These are phyloP conservation scores for Eruca vesicaria DNA, from an alignment of 441 rosid genomes.

Conservation along the genomic window DNA sequence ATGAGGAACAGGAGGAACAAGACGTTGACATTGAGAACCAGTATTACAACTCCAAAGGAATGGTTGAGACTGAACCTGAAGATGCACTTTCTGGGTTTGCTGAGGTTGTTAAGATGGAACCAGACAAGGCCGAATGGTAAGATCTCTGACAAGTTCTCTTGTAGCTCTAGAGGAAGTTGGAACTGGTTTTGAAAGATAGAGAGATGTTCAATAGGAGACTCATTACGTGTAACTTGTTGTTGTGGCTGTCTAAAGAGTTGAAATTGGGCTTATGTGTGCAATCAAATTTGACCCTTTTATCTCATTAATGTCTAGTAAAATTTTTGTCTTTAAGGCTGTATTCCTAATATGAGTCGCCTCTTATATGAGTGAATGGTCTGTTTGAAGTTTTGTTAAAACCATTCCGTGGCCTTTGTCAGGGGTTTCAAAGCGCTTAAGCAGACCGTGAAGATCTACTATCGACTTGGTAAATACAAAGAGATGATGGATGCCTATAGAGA, in stretches of 20 bases:
- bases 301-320: background rate
- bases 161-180: background rate
- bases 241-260: too few species aligned
- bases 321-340: background rate
- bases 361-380: background rate
- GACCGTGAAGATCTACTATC: conserved; percentile 95
- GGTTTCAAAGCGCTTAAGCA: conserved; percentile 98
- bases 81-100: conserved; percentile 94
- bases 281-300: background rate
- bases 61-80: conserved; percentile 95
- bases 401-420: conserved; percentile 44
- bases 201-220: background rate
- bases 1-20: conserved; percentile 97
- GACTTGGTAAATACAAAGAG: conserved; percentile 79
- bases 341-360: background rate
- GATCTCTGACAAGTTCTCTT: background rate
- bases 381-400: conserved; percentile 1
- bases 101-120: conserved; percentile 94
- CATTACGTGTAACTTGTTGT: too few species aligned
- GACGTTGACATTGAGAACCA: conserved; percentile 98
- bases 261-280: too few species aligned
- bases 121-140: conserved; percentile 98
- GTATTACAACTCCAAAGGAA: conserved; percentile 90
- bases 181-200: background rate
- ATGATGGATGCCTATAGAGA: conserved; percentile 96